phyloP scores from a whole-genome alignment of 148 eudicot genomes.

The Amaranthus palmeri region DNA sequence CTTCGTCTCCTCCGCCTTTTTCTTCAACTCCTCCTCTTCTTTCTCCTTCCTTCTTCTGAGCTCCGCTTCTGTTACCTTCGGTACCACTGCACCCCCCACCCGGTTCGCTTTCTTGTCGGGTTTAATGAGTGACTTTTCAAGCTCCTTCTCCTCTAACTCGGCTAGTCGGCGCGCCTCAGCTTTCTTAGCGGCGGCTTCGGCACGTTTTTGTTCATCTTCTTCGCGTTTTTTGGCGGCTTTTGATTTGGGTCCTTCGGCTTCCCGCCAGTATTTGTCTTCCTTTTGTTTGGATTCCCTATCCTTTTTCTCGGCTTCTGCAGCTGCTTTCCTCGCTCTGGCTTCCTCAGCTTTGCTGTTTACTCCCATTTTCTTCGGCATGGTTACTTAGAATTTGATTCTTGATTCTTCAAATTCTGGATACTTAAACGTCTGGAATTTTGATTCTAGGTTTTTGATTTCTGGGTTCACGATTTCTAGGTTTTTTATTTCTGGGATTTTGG shows the following conservation, averaged over 20 bases:
- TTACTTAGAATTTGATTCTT: too few relatives aligned
- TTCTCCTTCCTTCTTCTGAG: constrained; percentile 54
- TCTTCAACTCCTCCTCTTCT: constrained; percentile 33
- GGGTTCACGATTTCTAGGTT: too few relatives aligned
- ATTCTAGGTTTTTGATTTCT: too few relatives aligned
- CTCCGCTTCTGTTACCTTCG: constrained; percentile 72
- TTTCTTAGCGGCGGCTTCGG: constrained; percentile 66
- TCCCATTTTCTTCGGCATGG: constrained; percentile 93
- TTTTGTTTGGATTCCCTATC: constrained; percentile 49
- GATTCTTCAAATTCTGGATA: too few relatives aligned
- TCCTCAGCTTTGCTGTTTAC: constrained; percentile 91
- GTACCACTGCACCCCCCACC: constrained; percentile 50
- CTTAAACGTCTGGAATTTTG: too few relatives aligned
- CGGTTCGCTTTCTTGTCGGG: constrained; percentile 80
- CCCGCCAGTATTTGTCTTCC: constrained; percentile 90
- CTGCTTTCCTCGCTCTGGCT: constrained; percentile 58
- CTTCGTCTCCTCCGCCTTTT: constrained; percentile 69
- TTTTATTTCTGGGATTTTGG: too few relatives aligned
- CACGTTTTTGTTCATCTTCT: constrained; percentile 80
- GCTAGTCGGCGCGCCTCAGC: constrained; percentile 83
- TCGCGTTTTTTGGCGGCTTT: constrained; percentile 85
- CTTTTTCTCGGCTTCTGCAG: constrained; percentile 61
- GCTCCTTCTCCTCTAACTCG: constrained; percentile 70
- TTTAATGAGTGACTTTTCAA: constrained; percentile 62
- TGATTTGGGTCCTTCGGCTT: constrained; percentile 83